phyloP scores from a whole-genome alignment of 78 protist species.

The Isochrysis galbana region DNA sequence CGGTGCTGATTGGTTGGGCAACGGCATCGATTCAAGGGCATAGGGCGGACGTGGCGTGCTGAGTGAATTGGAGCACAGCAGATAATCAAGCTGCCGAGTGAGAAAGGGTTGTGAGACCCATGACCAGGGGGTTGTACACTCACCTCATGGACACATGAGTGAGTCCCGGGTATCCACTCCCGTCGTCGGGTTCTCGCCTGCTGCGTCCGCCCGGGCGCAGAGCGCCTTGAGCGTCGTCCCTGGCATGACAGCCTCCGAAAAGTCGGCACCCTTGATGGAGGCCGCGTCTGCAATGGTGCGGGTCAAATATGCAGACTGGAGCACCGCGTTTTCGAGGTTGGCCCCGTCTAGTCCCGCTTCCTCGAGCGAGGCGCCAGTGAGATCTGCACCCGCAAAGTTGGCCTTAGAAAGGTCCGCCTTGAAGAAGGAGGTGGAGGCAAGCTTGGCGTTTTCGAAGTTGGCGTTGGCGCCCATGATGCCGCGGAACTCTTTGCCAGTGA shows the following conservation, averaged over 20 bases:
- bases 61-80: too few species aligned
- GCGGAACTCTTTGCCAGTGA: not conserved
- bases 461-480: not conserved
- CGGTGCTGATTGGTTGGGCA: too few species aligned
- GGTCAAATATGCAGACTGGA: not conserved
- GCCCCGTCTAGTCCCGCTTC: not conserved
- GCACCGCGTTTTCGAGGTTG: not conserved
- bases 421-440: not conserved
- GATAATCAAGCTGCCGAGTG: too few species aligned
- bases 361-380: not conserved
- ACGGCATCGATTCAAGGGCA: too few species aligned
- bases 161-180: not conserved
- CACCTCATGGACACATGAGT: not conserved
- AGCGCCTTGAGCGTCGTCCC: not conserved
- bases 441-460: not conserved
- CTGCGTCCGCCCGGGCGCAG: not conserved
- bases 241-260: constrained; percentile 1
- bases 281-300: not conserved
- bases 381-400: not conserved
- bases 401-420: not conserved
- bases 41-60: too few species aligned
- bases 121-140: too few species aligned
- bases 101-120: too few species aligned
- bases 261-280: not conserved
- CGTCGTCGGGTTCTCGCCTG: not conserved